Evolutionary conservation across 345 rosid genomes (phyloP).

Genomic region (Populus pruinosa): DNA sequence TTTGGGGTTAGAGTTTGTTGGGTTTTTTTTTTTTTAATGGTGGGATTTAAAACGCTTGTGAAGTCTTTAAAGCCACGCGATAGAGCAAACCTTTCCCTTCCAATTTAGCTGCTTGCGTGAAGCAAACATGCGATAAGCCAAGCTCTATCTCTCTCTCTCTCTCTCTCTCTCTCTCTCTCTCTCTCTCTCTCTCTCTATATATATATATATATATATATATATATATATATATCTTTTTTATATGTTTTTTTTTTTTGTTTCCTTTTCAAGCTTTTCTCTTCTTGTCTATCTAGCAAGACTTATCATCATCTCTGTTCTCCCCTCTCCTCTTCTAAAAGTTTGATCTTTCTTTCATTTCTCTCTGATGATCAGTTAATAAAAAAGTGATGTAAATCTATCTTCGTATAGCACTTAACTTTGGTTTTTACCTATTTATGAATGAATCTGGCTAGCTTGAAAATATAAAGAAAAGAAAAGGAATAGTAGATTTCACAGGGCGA

Average conservation of each 20-base stretch:
- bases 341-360: neutral
- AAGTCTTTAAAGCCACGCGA: constrained; percentile 98
- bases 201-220: too few relatives aligned
- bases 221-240: constrained; percentile 2
- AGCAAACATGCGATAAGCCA: constrained; percentile 91
- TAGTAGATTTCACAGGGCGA: constrained; percentile 16
- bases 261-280: constrained; percentile 33
- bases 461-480: neutral
- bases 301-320: constrained; percentile 7
- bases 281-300: constrained; percentile 30
- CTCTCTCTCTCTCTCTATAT: too few relatives aligned
- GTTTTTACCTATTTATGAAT: neutral
- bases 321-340: neutral
- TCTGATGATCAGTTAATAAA: neutral
- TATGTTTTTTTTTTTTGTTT: neutral
- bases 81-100: constrained; percentile 51
- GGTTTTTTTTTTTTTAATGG: constrained; percentile 14
- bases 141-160: neutral
- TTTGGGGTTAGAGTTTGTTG: constrained; percentile 3
- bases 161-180: too few relatives aligned
- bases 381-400: neutral
- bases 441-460: constrained; percentile 14
- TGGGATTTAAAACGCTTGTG: constrained; percentile 32
- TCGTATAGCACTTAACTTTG: constrained; percentile 10
- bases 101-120: constrained; percentile 96